phyloP scores from a whole-genome alignment of 805 yeast species.

The Barnettozyma sp. region DNA sequence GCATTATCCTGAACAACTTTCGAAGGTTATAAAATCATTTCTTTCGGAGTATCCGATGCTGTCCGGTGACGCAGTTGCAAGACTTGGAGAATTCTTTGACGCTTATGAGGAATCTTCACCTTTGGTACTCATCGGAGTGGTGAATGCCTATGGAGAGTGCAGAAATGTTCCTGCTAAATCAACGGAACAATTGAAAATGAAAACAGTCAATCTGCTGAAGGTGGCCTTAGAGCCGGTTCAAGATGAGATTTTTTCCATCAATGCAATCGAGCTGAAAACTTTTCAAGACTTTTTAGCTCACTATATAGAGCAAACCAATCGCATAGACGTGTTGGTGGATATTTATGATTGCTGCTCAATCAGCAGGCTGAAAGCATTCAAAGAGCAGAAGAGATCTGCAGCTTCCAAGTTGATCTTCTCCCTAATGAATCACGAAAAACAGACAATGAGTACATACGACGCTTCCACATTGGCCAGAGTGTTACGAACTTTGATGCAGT shows the following conservation, averaged over 20 bases:
- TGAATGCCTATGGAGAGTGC: slow-evolving; percentile 1
- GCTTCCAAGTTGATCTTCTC: neutral
- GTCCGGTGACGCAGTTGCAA: slow-evolving; percentile 2
- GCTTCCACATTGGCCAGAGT: neutral
- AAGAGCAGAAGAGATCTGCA: neutral
- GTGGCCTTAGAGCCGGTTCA: neutral
- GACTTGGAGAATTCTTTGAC: slow-evolving; percentile 6
- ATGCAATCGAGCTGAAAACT: neutral
- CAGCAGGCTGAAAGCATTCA: neutral
- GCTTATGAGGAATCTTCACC: slow-evolving; percentile 1
- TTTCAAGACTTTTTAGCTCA: neutral
- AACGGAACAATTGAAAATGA: neutral
- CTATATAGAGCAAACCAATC: neutral
- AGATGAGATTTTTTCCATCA: slow-evolving; percentile 5
- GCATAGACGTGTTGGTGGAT: neutral
- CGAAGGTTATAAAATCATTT: neutral
- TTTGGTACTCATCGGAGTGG: slow-evolving; percentile 1
- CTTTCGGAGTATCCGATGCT: slow-evolving; percentile 1
- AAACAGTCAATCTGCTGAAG: neutral
- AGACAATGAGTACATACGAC: no score
- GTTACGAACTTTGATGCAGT: slow-evolving; percentile 1
- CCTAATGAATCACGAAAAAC: neutral
- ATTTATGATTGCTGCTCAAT: slow-evolving; percentile 2
- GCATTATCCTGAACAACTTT: slow-evolving; percentile 13
- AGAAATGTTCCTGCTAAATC: neutral